Base-by-base conservation (phyloP, 306 rosid genomes). In the Comarum palustre region DNA sequence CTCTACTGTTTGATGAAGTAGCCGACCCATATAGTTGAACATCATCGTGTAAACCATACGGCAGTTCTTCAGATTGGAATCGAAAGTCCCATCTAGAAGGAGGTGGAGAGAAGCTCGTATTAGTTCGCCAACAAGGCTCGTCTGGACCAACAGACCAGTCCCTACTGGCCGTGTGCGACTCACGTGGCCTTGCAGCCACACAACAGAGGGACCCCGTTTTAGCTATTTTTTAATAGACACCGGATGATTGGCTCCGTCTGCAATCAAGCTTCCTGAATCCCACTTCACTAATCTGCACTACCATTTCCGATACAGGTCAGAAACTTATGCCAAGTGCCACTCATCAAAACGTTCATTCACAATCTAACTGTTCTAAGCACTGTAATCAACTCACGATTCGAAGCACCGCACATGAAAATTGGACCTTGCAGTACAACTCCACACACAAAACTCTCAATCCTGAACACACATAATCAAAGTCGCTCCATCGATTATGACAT, bases 111-210 rank as follows among this genome's bases (percentile, higher is more conserved):
- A 84, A 89, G 82, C 99, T 94, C 1, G 97, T 83, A 80, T 94
- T 94, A 3, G 97, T 94, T 67, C 78, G 88, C 99, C 99, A 94
- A 74, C 87, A 91, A 24, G 97, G 96, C 77, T 94, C 97, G 5
- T 84, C 85, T 20, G 97, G 90, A 67, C 88, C 99, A 83, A 91
- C 31, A 9, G 99, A 91, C 96, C 99, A 94, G 64, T 91, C 97
- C 91, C 91, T 74, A 82, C 90, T 90, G 81, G 85, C 86, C 4
- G 99, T 82, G 82, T 81, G 88, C 25, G 96, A 88, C 75, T 92
- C 97, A 88, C 91, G 99, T 87, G 97, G 96, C 96, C 99, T 90
- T 71, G 99, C 84, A 85, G 97, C 97, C 96, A 94, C 97, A 90
- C 96, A 94, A 88, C 97, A 94, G 78, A 94, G 96, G 11, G 97